A percentile compares a stretch with the other conserved stretches of the same genome.
Conservation (phyloP, 192 early-diverging fungal species). For the Gigaspora rosea region DNA sequence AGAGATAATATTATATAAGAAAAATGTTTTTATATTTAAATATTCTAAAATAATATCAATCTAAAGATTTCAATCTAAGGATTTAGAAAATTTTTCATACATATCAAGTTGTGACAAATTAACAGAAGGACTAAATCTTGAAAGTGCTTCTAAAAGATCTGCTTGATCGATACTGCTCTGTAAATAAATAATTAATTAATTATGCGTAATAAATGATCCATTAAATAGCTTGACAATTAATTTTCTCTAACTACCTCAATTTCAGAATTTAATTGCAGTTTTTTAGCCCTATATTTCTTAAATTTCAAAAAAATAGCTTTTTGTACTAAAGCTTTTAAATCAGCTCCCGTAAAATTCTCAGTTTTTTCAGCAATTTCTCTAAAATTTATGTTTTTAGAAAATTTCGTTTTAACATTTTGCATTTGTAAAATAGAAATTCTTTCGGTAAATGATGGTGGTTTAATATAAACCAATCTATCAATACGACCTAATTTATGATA, state of each 20-base stretch:
- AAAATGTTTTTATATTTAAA: too few species aligned
- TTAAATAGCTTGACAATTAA: background rate
- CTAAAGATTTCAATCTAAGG: background rate
- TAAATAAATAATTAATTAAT: background rate
- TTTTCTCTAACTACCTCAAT: background rate
- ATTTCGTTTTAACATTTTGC: slow-evolving; percentile 36
- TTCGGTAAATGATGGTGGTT: slow-evolving; percentile 57
- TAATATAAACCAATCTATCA: slow-evolving; percentile 75
- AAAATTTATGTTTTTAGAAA: slow-evolving; percentile 41
- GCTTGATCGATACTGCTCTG: background rate
- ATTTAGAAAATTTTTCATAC: slow-evolving; percentile 3
- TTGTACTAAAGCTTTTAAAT: slow-evolving; percentile 63
- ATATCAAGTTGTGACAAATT: background rate
- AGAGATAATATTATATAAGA: too few species aligned
- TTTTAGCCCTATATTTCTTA: slow-evolving; percentile 38
- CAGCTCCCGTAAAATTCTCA: slow-evolving; percentile 64
- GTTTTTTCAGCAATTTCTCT: slow-evolving; percentile 49
- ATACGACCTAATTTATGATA: slow-evolving; percentile 59
- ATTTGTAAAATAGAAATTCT: slow-evolving; percentile 68
- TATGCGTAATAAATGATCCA: background rate
- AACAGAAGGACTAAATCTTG: background rate
- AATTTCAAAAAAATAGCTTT: slow-evolving; percentile 58
- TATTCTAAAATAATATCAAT: background rate
- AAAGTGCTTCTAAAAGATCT: slow-evolving; percentile 1
- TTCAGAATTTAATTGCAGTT: background rate